phyloP scores from a whole-genome alignment of 163 green algal species.

The Trebouxiophyceae sp. region DNA sequence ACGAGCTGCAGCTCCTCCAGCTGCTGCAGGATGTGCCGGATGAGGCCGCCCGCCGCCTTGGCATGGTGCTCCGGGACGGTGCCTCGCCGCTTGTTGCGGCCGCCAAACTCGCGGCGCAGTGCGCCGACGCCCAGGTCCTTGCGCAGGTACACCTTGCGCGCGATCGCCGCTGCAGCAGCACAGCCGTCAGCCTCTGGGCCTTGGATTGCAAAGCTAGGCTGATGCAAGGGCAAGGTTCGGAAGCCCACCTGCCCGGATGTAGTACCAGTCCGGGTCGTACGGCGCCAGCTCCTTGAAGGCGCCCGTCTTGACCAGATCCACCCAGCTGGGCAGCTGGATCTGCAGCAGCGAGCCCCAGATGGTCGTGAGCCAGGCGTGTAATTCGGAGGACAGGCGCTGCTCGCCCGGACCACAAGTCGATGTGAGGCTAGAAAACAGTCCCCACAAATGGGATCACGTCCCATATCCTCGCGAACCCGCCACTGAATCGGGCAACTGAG shows the following conservation, averaged over 20 bases:
- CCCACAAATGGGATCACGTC: neutral
- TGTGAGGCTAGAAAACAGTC: neutral
- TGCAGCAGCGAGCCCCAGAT: slow-evolving; percentile 29
- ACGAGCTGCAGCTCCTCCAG: slow-evolving; percentile 34
- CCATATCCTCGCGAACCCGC: neutral
- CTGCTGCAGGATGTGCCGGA: slow-evolving; percentile 74
- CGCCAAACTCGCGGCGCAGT: slow-evolving; percentile 86
- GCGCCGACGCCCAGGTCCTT: slow-evolving; percentile 85
- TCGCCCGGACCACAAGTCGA: too few relatives aligned
- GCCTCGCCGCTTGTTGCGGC: slow-evolving; percentile 62
- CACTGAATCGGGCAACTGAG: too few relatives aligned
- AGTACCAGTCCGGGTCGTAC: slow-evolving; percentile 98
- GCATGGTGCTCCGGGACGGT: slow-evolving; percentile 63
- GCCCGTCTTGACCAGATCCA: slow-evolving; percentile 97
- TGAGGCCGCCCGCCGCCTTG: slow-evolving; percentile 65
- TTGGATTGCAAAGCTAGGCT: too few relatives aligned
- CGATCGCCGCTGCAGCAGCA: slow-evolving; percentile 71
- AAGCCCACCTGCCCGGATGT: slow-evolving; percentile 86
- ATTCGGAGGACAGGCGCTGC: too few relatives aligned
- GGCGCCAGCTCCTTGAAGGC: slow-evolving; percentile 94
- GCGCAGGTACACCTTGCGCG: slow-evolving; percentile 89
- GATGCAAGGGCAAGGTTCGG: too few relatives aligned
- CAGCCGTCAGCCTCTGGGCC: too few relatives aligned
- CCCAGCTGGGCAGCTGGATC: slow-evolving; percentile 86
- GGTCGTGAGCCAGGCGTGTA: too few relatives aligned